Conservation (phyloP, 2,329 filamentous ascomycete genomes). For the Sclerotiophoma versabilis region DNA sequence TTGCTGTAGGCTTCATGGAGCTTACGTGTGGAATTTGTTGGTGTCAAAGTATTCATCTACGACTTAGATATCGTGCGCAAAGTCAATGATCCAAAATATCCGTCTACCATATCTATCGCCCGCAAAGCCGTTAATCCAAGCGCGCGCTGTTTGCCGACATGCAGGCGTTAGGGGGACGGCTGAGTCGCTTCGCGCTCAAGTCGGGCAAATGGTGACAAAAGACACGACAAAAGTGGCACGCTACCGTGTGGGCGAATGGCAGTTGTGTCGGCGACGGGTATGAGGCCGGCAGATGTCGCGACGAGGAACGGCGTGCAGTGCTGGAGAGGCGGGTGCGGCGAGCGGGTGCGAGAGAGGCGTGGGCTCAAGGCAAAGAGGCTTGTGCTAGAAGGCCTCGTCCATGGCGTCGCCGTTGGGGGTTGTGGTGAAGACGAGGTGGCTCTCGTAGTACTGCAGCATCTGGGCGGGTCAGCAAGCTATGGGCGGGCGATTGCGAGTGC, state of each 20-base stretch:
- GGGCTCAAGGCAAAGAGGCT: not conserved
- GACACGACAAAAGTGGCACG: not conserved
- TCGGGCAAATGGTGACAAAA: not conserved
- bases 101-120: not conserved
- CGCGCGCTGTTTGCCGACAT: not conserved
- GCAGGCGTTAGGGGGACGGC: not conserved
- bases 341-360: not conserved
- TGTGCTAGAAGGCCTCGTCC: slow-evolving; percentile 2
- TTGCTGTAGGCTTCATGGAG: too few relatives aligned
- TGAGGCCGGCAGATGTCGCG: not conserved
- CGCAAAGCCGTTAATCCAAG: not conserved
- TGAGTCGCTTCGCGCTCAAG: too few relatives aligned
- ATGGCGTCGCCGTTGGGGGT: slow-evolving; percentile 21
- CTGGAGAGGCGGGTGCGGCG: not conserved
- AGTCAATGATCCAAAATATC: not conserved
- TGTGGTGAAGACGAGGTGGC: slow-evolving; percentile 50
- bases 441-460: slow-evolving; percentile 60
- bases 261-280: not conserved
- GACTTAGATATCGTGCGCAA: not conserved
- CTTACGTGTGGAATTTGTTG: not conserved
- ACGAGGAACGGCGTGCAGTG: not conserved
- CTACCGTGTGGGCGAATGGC: too few relatives aligned
- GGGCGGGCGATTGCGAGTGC: not conserved
- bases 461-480: slow-evolving; percentile 15
- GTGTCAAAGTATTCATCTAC: not conserved